These are phyloP conservation scores for Lentithecium fluviatile DNA, from an alignment of 495 filamentous ascomycete species.

Conservation along the genomic window DNA sequence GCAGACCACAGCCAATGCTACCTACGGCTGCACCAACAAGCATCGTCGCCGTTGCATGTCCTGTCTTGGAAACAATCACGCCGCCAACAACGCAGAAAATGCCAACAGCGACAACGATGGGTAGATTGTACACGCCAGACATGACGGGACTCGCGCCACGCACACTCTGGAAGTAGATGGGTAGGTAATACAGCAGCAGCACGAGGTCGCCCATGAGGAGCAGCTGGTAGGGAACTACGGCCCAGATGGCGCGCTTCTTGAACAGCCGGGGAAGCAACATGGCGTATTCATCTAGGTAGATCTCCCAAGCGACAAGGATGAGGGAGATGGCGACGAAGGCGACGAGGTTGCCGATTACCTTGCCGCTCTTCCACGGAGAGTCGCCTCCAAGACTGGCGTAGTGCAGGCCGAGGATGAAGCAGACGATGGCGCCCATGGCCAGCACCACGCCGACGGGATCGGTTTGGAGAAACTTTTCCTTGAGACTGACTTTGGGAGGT, in stretches of 20 bases:
- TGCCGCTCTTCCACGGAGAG: constrained; percentile 38
- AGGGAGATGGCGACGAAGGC: constrained; percentile 36
- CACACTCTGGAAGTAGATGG: constrained; percentile 41
- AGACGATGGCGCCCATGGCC: constrained; percentile 28
- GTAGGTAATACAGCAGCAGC: constrained; percentile 37
- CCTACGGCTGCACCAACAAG: constrained; percentile 15
- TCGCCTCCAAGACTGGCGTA: constrained; percentile 36
- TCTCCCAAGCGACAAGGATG: constrained; percentile 25
- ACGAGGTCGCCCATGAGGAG: constrained; percentile 28
- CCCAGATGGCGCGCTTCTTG: constrained; percentile 12
- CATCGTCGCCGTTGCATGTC: constrained; percentile 15
- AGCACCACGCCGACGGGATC: constrained; percentile 33
- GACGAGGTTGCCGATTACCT: constrained; percentile 51
- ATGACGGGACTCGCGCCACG: constrained; percentile 17
- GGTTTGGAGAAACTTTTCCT: constrained; percentile 37
- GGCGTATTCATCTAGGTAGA: constrained; percentile 24
- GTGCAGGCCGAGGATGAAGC: constrained; percentile 36
- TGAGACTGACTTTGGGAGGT: constrained; percentile 17
- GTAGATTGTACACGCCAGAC: constrained; percentile 37
- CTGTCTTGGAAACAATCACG: constrained; percentile 5
- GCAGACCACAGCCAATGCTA: constrained; percentile 24
- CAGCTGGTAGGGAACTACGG: constrained; percentile 10
- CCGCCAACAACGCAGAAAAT: constrained; percentile 12
- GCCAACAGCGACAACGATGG: constrained; percentile 45
- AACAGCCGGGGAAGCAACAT: constrained; percentile 28